Percentiles rank a stretch among this genome's conserved stretches.
Evolutionary conservation across 75 land plant genomes (phyloP).

Genomic region (Pinus taeda): DNA sequence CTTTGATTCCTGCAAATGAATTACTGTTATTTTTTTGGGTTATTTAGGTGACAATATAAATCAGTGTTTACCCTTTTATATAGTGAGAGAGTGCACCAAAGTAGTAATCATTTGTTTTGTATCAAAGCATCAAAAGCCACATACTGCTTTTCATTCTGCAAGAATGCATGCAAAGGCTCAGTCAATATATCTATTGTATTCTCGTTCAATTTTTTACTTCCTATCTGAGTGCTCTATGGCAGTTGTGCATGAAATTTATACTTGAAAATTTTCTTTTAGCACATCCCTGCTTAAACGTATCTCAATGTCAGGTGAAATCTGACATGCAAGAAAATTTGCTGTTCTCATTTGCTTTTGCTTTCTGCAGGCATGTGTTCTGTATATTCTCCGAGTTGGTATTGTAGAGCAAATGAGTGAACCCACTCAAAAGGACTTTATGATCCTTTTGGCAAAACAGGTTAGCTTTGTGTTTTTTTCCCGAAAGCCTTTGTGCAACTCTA

Average conservation of each 20-base stretch:
- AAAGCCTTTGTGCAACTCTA: background rate
- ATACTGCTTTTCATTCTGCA: background rate
- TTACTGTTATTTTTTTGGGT: background rate
- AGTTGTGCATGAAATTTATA: background rate
- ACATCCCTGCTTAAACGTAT: background rate
- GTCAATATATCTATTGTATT: background rate
- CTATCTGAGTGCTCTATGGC: background rate
- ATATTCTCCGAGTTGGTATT: constrained; percentile 92
- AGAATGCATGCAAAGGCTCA: background rate
- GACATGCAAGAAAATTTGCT: background rate
- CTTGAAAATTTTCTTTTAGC: constrained; percentile 7
- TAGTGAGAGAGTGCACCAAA: background rate
- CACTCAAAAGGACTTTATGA: constrained; percentile 79
- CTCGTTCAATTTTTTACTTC: background rate
- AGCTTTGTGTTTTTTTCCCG: constrained; percentile 2
- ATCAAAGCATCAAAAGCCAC: background rate
- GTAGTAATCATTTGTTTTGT: background rate
- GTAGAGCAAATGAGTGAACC: constrained; percentile 97
- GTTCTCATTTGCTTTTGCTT: background rate
- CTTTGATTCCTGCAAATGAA: background rate
- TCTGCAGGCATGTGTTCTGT: constrained; percentile 94
- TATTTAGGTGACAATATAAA: no score
- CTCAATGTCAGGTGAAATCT: background rate
- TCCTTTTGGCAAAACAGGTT: constrained; percentile 83
- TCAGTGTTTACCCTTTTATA: background rate